phyloP scores from a whole-genome alignment of 768 basidiomycete genomes.

The Macrolepiota dolichaula region DNA sequence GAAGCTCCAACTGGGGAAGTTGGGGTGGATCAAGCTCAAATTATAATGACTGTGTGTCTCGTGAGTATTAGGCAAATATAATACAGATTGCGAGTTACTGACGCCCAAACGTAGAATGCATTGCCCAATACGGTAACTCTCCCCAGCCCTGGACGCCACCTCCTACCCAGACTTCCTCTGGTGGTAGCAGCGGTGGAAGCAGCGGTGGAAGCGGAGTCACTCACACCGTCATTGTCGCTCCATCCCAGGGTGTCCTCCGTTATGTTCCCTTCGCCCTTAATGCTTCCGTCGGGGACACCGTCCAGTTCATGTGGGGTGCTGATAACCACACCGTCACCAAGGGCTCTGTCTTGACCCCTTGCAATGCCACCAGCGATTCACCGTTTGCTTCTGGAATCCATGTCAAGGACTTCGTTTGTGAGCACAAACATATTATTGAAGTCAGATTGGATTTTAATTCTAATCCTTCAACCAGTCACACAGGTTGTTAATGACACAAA shows the following conservation, averaged over 20 bases:
- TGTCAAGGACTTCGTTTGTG: conserved; percentile 60
- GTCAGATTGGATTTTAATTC: background rate
- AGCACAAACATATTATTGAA: conserved; percentile 19
- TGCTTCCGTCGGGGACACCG: conserved; percentile 73
- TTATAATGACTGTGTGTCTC: conserved; percentile 69
- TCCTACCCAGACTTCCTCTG: conserved; percentile 26
- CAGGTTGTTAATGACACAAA: conserved; percentile 72
- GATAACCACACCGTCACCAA: conserved; percentile 84
- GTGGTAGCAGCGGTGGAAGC: conserved; percentile 29
- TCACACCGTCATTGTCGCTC: conserved; percentile 77
- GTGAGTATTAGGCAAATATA: conserved; percentile 38
- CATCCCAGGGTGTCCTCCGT: conserved; percentile 70
- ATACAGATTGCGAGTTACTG: background rate
- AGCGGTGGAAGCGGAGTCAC: conserved; percentile 50
- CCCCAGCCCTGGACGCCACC: conserved; percentile 32
- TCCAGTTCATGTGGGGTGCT: conserved; percentile 76
- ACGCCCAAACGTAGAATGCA: conserved; percentile 48
- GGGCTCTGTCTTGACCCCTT: conserved; percentile 59
- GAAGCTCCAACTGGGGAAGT: conserved; percentile 50
- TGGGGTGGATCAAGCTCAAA: conserved; percentile 38
- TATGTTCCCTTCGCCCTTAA: conserved; percentile 75
- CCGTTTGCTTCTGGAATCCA: conserved; percentile 68
- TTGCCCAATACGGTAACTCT: conserved; percentile 51
- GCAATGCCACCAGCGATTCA: conserved; percentile 64
- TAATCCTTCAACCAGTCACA: conserved; percentile 41